phyloP scores from a whole-genome alignment of 2,329 filamentous ascomycete genomes.

The Colletotrichum trifolii region DNA sequence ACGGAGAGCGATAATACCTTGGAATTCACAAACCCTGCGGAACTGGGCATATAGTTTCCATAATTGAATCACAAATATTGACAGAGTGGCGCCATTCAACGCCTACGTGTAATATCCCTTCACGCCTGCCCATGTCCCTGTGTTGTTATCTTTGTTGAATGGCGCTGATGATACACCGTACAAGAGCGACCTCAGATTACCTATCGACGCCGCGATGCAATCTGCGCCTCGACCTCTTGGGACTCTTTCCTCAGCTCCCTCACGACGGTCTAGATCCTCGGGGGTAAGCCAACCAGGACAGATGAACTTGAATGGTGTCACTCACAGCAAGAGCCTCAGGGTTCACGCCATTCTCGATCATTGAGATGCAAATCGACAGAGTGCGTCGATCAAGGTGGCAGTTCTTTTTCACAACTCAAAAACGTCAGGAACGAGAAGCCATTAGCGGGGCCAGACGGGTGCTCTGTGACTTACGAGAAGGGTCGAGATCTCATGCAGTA shows the following conservation, averaged over 20 bases:
- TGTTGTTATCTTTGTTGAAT: conserved; percentile 14
- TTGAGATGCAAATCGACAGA: conserved; percentile 92
- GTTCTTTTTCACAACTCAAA: conserved; percentile 68
- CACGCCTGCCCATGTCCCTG: conserved; percentile 1
- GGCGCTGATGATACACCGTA: background rate
- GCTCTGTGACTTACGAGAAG: conserved; percentile 74
- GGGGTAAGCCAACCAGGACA: background rate
- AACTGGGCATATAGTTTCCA: conserved; percentile 27
- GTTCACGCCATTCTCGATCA: conserved; percentile 97
- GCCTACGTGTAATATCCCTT: conserved; percentile 2
- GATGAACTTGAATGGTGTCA: background rate
- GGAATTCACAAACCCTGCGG: conserved; percentile 8
- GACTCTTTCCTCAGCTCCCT: conserved; percentile 69
- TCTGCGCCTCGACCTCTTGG: conserved; percentile 59
- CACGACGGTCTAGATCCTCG: conserved; percentile 61
- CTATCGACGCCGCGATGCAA: conserved; percentile 43
- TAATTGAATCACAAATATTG: conserved; percentile 22
- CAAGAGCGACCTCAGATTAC: conserved; percentile 1
- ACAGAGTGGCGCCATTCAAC: conserved; percentile 23
- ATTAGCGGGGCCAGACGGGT: too few relatives aligned
- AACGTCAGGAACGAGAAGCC: conserved; percentile 17
- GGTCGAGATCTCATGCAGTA: conserved; percentile 86
- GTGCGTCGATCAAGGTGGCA: conserved; percentile 91
- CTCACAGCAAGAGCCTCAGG: conserved; percentile 93
- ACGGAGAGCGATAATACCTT: background rate